Evolutionary conservation across 140 eudicot genomes (phyloP).

Genomic region (Cichorium intybus): DNA sequence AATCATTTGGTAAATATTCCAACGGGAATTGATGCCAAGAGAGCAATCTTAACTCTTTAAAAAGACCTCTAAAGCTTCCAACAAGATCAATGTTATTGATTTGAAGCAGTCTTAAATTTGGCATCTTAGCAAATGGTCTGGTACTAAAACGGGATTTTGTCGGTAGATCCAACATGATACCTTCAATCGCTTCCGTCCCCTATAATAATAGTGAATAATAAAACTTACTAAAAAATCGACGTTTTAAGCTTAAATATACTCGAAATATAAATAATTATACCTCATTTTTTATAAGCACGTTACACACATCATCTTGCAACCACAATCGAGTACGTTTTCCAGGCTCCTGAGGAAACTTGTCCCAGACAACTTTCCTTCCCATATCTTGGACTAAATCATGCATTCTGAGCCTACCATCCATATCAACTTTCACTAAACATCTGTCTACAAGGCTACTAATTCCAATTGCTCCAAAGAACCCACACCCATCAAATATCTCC

Average conservation of each 20-base stretch:
- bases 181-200: conserved; percentile 29
- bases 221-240: not conserved
- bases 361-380: conserved; percentile 30
- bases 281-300: conserved; percentile 14
- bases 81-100: conserved; percentile 24
- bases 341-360: conserved; percentile 21
- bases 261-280: not conserved
- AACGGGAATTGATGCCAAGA: conserved; percentile 26
- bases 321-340: conserved; percentile 29
- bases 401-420: conserved; percentile 14
- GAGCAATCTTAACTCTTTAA: conserved; percentile 31
- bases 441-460: conserved; percentile 12
- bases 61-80: conserved; percentile 30
- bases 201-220: not conserved
- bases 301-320: conserved; percentile 25
- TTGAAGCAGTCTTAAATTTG: conserved; percentile 28
- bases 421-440: conserved; percentile 18
- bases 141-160: conserved; percentile 10
- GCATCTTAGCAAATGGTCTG: conserved; percentile 18
- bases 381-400: conserved; percentile 37
- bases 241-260: not conserved
- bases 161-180: conserved; percentile 6
- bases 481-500: conserved; percentile 22
- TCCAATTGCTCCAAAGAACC: conserved; percentile 28
- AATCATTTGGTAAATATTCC: conserved; percentile 5